These are phyloP conservation scores for Beauveria asiatica DNA, from an alignment of 2,329 filamentous ascomycete species.

Conservation along the genomic window DNA sequence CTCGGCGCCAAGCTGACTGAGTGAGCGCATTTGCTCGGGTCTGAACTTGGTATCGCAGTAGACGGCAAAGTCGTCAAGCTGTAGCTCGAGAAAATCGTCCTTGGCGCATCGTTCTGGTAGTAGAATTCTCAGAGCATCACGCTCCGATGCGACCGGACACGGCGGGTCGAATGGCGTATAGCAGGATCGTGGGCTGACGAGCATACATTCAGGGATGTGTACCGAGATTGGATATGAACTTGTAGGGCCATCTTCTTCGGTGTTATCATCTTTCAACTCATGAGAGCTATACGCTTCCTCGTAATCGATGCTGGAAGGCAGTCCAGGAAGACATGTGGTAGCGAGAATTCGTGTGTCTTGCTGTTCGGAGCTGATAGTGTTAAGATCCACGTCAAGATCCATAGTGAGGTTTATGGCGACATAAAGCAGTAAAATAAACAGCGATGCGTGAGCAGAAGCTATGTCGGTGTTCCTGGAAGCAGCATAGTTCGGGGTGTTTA, in stretches of 20 bases:
- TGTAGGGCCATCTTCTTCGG: neutral
- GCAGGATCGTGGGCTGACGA: neutral
- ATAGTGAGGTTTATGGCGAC: neutral
- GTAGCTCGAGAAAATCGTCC: conserved; percentile 35
- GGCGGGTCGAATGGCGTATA: conserved; percentile 3
- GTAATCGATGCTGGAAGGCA: neutral
- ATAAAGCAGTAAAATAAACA: too few species aligned
- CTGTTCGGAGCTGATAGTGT: neutral
- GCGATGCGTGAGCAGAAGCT: neutral
- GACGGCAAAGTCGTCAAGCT: conserved; percentile 49
- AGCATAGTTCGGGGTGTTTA: neutral
- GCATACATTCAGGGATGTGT: neutral
- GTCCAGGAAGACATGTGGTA: neutral
- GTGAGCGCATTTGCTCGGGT: conserved; percentile 42
- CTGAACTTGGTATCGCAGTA: conserved; percentile 36
- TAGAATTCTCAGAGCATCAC: conserved; percentile 7
- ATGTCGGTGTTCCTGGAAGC: neutral
- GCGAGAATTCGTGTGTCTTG: neutral
- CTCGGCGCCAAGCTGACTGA: conserved; percentile 42
- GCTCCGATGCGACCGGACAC: conserved; percentile 5
- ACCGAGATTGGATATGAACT: neutral
- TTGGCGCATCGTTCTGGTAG: neutral
- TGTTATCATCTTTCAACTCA: neutral
- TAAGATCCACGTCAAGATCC: too few species aligned
- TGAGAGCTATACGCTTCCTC: neutral